These are phyloP conservation scores for Cunninghamia lanceolata DNA, from an alignment of 75 land plant genomes.

Conservation along the genomic window DNA sequence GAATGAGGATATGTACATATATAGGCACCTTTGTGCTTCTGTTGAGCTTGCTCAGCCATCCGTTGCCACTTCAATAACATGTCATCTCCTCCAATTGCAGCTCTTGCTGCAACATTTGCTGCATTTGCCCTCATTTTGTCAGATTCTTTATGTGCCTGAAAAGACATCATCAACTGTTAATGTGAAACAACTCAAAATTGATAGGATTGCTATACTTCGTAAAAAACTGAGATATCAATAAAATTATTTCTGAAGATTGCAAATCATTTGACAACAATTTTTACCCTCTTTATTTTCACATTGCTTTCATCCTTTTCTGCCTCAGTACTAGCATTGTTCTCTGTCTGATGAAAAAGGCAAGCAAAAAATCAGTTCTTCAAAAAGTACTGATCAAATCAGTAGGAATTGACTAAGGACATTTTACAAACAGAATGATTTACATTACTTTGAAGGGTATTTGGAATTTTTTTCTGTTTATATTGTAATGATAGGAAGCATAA, in stretches of 20 bases:
- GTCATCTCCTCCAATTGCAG: conserved; percentile 93
- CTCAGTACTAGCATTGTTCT: conserved; percentile 40
- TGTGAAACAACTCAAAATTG: background rate
- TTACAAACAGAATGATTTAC: no score
- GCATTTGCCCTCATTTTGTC: conserved; percentile 89
- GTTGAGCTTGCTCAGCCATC: conserved; percentile 92
- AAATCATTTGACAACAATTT: background rate
- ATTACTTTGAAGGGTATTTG: no score
- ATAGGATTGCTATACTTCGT: background rate
- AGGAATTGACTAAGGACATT: no score
- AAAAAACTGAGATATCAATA: background rate
- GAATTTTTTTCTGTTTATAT: no score
- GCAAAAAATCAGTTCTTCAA: background rate
- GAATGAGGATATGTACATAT: no score
- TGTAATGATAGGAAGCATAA: no score
- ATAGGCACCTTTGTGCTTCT: conserved; percentile 72
- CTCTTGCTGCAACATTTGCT: conserved; percentile 91
- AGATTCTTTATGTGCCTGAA: conserved; percentile 77
- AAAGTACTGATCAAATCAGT: background rate
- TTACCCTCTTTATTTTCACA: conserved; percentile 42
- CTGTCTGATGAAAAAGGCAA: conserved; percentile 28
- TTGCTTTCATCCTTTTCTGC: conserved; percentile 66
- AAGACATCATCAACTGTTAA: background rate
- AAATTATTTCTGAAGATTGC: background rate
- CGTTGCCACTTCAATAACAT: conserved; percentile 93